phyloP scores from a whole-genome alignment of 192 early-diverging fungal species.

The Jimgerdemannia flammicorona region DNA sequence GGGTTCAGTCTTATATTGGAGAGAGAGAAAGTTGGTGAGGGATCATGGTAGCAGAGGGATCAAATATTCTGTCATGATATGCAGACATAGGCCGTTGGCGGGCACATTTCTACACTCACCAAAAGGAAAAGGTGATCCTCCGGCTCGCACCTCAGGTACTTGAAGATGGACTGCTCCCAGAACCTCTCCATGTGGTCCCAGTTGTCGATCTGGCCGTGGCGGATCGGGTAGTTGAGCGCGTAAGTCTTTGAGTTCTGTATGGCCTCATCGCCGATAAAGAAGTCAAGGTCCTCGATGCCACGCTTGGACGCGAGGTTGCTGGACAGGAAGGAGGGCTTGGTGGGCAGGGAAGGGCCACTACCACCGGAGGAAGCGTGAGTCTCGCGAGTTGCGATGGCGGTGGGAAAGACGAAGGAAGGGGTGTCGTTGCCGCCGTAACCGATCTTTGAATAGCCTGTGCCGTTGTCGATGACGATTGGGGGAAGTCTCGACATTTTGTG shows the following conservation, averaged over 20 bases:
- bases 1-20: constrained; percentile 99
- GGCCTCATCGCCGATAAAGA: constrained; percentile 96
- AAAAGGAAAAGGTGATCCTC: constrained; percentile 97
- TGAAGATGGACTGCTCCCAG: constrained; percentile 98
- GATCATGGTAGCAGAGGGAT: too few relatives aligned
- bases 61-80: too few relatives aligned
- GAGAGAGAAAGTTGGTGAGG: too few relatives aligned
- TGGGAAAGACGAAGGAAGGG: constrained; percentile 98
- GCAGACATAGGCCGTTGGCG: too few relatives aligned
- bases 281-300: constrained; percentile 97
- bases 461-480: constrained; percentile 96
- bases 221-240: constrained; percentile 85
- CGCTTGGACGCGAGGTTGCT: constrained; percentile 89
- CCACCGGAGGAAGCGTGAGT: constrained; percentile 37
- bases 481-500: constrained; percentile 49
- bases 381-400: constrained; percentile 81
- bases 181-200: constrained; percentile 99
- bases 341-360: constrained; percentile 44
- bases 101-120: constrained; percentile 47
- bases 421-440: constrained; percentile 95
- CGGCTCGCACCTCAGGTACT: constrained; percentile 97
- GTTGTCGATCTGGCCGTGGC: constrained; percentile 98
- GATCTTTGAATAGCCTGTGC: constrained; percentile 98
- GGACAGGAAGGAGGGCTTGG: constrained; percentile 51
- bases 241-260: constrained; percentile 87